These are phyloP conservation scores for Metschnikowia peoriensis DNA, from an alignment of 805 yeast species.

Conservation along the genomic window DNA sequence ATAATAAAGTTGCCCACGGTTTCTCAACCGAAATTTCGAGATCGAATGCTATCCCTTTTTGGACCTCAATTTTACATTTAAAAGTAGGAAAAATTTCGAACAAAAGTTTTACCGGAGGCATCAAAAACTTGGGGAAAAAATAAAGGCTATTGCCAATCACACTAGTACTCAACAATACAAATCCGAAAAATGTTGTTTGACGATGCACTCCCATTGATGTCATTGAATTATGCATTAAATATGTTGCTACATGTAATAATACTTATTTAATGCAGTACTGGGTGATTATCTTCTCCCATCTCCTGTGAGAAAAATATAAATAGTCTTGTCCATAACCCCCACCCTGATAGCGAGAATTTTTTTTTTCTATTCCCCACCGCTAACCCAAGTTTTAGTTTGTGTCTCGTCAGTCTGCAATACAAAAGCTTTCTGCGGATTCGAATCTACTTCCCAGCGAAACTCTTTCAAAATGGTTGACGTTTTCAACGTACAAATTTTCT, in stretches of 20 bases:
- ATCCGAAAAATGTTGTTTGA: neutral
- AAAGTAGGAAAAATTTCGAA: no score
- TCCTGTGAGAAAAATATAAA: neutral
- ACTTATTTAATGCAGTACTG: neutral
- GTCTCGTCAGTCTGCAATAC: neutral
- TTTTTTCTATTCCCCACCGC: neutral
- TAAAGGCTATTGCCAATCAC: neutral
- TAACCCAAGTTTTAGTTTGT: neutral
- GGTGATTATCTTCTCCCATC: constrained; percentile 1
- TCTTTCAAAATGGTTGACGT: constrained; percentile 46
- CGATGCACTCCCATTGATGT: neutral
- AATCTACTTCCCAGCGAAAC: neutral
- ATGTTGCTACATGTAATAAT: neutral
- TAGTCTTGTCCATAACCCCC: neutral
- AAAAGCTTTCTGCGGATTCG: neutral
- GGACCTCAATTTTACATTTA: no score
- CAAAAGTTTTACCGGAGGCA: no score
- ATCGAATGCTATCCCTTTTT: no score
- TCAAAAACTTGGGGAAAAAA: no score
- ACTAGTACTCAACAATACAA: neutral
- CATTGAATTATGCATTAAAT: neutral
- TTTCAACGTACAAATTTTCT: constrained; percentile 74
- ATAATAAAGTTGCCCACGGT: neutral
- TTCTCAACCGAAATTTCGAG: neutral
- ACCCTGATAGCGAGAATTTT: neutral